Conservation (phyloP, 2,329 filamentous ascomycete species). For the Cytospora piceae region DNA sequence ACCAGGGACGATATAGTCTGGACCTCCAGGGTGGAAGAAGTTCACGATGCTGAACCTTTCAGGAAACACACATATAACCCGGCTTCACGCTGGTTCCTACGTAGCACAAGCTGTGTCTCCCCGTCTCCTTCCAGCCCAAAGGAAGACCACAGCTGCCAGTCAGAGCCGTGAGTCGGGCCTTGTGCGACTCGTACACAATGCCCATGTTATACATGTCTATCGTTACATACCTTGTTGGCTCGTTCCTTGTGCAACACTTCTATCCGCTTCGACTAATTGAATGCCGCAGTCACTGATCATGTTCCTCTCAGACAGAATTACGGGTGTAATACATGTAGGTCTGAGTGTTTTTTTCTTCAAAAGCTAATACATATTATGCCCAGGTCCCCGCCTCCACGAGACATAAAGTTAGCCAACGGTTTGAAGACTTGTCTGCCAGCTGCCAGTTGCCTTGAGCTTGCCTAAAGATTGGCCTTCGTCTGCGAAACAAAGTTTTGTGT, state of each 20-base stretch:
- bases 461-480: no score
- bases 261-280: not conserved
- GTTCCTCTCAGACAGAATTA: no score
- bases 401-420: no score
- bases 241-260: not conserved
- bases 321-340: no score
- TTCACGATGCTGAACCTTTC: not conserved
- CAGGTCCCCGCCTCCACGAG: no score
- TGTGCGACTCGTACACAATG: not conserved
- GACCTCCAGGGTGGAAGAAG: not conserved
- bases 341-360: no score
- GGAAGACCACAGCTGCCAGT: not conserved
- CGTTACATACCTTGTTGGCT: no score
- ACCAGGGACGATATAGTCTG: not conserved
- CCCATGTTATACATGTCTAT: not conserved
- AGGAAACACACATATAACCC: not conserved
- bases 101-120: not conserved
- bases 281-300: no score
- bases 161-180: not conserved
- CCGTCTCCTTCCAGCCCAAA: not conserved
- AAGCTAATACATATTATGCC: no score
- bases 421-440: no score
- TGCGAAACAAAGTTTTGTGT: no score
- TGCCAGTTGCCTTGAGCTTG: no score
- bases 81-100: not conserved